Conservation (phyloP, 192 early-diverging fungal genomes). For the Jimgerdemannia lactiflua region DNA sequence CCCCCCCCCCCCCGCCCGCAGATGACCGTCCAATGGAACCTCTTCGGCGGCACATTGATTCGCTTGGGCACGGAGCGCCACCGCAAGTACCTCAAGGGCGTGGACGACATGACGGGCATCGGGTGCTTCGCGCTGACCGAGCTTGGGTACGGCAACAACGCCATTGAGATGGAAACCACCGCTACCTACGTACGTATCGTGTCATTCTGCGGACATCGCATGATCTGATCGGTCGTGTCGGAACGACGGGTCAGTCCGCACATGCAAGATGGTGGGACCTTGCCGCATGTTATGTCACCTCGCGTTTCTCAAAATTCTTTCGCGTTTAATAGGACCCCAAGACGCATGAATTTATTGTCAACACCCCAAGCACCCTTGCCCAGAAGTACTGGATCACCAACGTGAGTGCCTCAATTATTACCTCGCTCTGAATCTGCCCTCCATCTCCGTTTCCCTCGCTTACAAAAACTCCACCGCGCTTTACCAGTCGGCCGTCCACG, state of each 20-base stretch:
- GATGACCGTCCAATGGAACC: conserved; percentile 60
- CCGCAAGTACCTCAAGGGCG: conserved; percentile 54
- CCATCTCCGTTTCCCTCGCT: too few species aligned
- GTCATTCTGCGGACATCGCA: neutral
- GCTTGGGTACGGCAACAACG: conserved; percentile 80
- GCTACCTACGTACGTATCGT: conserved; percentile 48
- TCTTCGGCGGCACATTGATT: conserved; percentile 70
- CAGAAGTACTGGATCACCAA: conserved; percentile 88
- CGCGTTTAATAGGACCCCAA: conserved; percentile 34
- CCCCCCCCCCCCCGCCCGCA: neutral
- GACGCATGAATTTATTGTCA: conserved; percentile 69
- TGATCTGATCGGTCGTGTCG: neutral
- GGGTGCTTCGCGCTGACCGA: conserved; percentile 81
- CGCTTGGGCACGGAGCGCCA: conserved; percentile 75
- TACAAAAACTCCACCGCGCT: too few species aligned
- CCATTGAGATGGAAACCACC: conserved; percentile 78
- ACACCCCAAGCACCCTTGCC: conserved; percentile 66
- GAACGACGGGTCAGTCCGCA: neutral
- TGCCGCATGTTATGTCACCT: too few species aligned
- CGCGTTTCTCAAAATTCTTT: too few species aligned
- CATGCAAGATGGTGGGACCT: too few species aligned
- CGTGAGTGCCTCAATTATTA: conserved; percentile 24
- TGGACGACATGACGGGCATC: conserved; percentile 62
- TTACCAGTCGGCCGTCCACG: conserved; percentile 39
- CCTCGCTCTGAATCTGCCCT: too few species aligned